A percentile compares a stretch with the other conserved stretches of the same genome.
These are phyloP conservation scores for Pilobolus umbonatus DNA, from an alignment of 192 early-diverging fungal genomes.

Conservation along the genomic window DNA sequence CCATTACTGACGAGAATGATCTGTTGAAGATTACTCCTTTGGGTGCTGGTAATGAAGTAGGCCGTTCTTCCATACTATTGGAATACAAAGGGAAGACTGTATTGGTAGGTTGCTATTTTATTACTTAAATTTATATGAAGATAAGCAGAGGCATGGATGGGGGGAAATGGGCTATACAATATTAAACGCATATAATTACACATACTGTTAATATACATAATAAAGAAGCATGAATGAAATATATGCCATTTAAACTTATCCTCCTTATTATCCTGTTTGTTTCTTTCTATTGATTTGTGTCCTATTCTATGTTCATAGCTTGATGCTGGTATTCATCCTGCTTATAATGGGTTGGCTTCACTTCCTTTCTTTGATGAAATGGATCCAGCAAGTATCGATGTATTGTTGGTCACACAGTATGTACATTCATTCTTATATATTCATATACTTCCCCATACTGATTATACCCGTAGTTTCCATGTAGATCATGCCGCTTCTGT, in stretches of 20 bases:
- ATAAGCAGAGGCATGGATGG: too few species aligned
- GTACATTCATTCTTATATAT: conserved; percentile 19
- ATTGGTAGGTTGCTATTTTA: conserved; percentile 64
- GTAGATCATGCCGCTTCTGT: conserved; percentile 95
- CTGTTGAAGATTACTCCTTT: conserved; percentile 86
- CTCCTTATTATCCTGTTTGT: not conserved
- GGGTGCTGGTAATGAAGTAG: conserved; percentile 97
- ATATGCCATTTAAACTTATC: too few species aligned
- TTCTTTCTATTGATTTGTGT: too few species aligned
- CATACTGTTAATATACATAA: too few species aligned
- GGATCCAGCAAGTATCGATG: conserved; percentile 82
- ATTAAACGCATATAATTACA: too few species aligned
- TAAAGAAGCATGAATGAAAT: too few species aligned
- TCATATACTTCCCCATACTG: not conserved
- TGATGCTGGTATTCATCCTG: conserved; percentile 96
- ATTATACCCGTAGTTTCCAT: conserved; percentile 68
- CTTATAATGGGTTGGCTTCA: conserved; percentile 81
- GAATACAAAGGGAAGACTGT: conserved; percentile 96
- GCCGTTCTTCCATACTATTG: conserved; percentile 86
- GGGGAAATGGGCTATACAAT: too few species aligned
- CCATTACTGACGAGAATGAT: conserved; percentile 71
- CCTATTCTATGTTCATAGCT: conserved; percentile 55
- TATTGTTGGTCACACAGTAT: conserved; percentile 91
- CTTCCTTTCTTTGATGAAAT: conserved; percentile 95
- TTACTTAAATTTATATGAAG: too few species aligned